These are phyloP conservation scores for Aurantiochytrium sp. DNA, from an alignment of 108 stramenopile species.

Conservation along the genomic window DNA sequence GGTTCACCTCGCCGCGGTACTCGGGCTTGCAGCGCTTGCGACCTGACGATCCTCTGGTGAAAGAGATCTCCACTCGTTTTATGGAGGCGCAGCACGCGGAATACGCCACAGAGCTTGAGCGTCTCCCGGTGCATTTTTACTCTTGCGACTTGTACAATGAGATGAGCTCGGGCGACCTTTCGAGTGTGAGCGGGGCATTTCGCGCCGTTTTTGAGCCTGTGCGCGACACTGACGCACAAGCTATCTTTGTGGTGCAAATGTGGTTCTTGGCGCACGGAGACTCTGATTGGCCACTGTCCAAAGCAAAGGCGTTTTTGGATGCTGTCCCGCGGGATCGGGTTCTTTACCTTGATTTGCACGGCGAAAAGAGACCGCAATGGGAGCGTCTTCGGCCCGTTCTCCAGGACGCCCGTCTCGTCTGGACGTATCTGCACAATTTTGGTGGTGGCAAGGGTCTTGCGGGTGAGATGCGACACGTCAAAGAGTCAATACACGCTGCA, in stretches of 20 bases:
- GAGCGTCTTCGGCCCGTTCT: not conserved
- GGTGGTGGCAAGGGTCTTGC: not conserved
- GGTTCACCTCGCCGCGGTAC: not conserved
- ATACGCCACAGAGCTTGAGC: not conserved
- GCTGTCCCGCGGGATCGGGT: not conserved
- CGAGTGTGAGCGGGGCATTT: not conserved
- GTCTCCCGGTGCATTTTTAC: not conserved
- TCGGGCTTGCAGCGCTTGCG: not conserved
- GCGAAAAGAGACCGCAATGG: not conserved
- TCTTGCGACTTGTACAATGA: conserved; percentile 17
- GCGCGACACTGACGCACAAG: not conserved
- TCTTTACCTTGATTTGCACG: not conserved
- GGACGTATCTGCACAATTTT: not conserved
- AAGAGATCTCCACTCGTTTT: not conserved
- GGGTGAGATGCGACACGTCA: not conserved
- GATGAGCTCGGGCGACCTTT: not conserved
- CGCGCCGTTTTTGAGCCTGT: not conserved
- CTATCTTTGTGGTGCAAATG: not conserved
- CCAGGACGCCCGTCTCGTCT: not conserved
- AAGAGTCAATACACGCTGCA: not conserved
- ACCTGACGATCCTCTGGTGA: not conserved
- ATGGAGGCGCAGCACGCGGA: not conserved
- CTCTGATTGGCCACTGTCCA: not conserved
- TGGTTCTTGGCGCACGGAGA: not conserved
- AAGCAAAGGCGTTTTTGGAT: not conserved